These are phyloP conservation scores for Ogataea dorogensis DNA, from an alignment of 805 yeast genomes.

Conservation along the genomic window DNA sequence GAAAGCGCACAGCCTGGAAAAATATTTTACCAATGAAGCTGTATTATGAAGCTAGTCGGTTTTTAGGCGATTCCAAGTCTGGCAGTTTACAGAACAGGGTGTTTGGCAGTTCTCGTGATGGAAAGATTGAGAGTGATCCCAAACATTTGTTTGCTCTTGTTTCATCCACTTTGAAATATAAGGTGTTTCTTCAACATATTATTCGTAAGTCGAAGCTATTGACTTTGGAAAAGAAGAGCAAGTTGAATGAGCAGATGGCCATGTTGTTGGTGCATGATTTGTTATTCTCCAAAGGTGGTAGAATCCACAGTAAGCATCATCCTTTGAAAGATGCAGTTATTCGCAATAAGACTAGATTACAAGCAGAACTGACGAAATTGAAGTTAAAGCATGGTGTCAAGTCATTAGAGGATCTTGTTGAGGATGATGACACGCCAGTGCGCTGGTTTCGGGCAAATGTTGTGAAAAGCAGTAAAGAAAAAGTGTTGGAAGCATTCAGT, in stretches of 20 bases:
- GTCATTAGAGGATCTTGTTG: slow-evolving; percentile 49
- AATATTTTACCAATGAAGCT: slow-evolving; percentile 33
- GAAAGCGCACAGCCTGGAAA: slow-evolving; percentile 16
- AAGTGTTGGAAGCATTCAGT: slow-evolving; percentile 40
- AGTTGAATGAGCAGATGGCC: slow-evolving; percentile 53
- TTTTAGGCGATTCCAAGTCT: slow-evolving; percentile 40
- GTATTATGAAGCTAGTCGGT: slow-evolving; percentile 43
- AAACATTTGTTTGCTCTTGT: slow-evolving; percentile 86
- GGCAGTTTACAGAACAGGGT: slow-evolving; percentile 58
- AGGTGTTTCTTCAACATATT: slow-evolving; percentile 58
- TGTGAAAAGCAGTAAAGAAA: slow-evolving; percentile 44
- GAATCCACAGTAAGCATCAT: slow-evolving; percentile 87
- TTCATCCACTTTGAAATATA: slow-evolving; percentile 70
- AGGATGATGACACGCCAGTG: slow-evolving; percentile 66
- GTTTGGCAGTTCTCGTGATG: slow-evolving; percentile 46
- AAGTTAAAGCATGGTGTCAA: slow-evolving; percentile 70
- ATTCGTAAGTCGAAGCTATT: slow-evolving; percentile 69
- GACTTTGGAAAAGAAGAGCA: slow-evolving; percentile 44
- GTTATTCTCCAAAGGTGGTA: slow-evolving; percentile 66
- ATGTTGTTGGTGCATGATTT: slow-evolving; percentile 78
- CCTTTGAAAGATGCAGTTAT: slow-evolving; percentile 80
- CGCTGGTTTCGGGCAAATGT: slow-evolving; percentile 80
- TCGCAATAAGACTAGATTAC: slow-evolving; percentile 73
- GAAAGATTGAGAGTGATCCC: slow-evolving; percentile 61
- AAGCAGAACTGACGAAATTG: slow-evolving; percentile 77